These are phyloP conservation scores for Boletus smithii DNA, from an alignment of 1,284 basidiomycete species.

Conservation along the genomic window DNA sequence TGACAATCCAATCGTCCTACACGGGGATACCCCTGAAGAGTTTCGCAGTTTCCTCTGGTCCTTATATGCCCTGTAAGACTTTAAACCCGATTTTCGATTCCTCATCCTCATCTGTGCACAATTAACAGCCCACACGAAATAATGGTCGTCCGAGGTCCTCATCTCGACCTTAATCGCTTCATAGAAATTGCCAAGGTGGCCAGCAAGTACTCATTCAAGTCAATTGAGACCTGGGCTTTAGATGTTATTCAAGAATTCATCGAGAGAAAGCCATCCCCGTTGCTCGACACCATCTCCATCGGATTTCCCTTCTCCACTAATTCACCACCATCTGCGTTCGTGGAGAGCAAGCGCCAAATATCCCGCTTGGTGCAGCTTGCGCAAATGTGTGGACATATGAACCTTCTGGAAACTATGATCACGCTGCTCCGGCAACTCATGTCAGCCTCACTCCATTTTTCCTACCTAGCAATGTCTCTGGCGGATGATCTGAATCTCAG, in stretches of 20 bases:
- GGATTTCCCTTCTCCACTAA: conserved; percentile 33
- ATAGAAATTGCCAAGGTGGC: conserved; percentile 60
- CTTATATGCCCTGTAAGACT: conserved; percentile 57
- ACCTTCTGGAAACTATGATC: conserved; percentile 56
- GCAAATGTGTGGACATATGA: conserved; percentile 58
- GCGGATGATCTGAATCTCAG: conserved; percentile 62
- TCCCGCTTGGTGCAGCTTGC: conserved; percentile 59
- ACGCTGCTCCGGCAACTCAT: conserved; percentile 55
- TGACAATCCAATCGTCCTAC: conserved; percentile 56
- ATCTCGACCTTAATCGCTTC: conserved; percentile 50
- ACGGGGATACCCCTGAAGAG: conserved; percentile 56
- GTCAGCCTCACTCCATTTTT: conserved; percentile 54
- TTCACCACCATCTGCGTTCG: conserved; percentile 22
- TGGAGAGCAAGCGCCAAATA: conserved; percentile 46
- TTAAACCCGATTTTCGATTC: conserved; percentile 22
- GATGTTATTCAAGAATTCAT: conserved; percentile 63
- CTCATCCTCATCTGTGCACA: conserved; percentile 3
- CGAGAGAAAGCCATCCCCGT: conserved; percentile 53
- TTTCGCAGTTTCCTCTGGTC: conserved; percentile 61
- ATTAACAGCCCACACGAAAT: conserved; percentile 55
- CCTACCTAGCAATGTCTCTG: conserved; percentile 64
- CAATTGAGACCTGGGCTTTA: conserved; percentile 64
- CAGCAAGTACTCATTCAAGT: conserved; percentile 68
- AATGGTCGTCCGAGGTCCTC: conserved; percentile 41
- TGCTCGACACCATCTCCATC: conserved; percentile 42